Base-by-base conservation (phyloP, 192 early-diverging fungal species). In the Coemansia sp. region DNA sequence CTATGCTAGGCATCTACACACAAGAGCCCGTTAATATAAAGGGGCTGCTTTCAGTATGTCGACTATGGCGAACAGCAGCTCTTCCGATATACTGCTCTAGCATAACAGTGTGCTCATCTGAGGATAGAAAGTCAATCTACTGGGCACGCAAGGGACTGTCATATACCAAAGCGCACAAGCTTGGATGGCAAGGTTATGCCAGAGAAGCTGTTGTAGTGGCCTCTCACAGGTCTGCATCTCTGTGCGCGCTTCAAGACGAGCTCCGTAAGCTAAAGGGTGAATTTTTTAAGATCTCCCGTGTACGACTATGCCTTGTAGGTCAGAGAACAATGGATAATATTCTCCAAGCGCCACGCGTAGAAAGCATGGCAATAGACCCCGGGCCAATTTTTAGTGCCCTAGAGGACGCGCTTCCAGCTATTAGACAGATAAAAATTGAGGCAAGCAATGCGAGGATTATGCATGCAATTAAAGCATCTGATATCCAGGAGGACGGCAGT, bases 111-210 rank as follows among this genome's bases (percentile, higher is more conserved):
- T 59, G 54, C 59, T 27, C 57, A 17, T 7, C 2, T 1, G 36
- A 22, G 17, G 75, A 77, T 42, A 33, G 50, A 3, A 19, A 9
- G 6, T 14, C 52, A 29, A 14, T 67, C 52, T 77, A 71, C 57
- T 66, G 75, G 42, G 63, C 62, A 7, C 66, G 70, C 32, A 67
- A 68, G 8, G 61, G 69, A 6, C 46, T 77, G 32, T 54, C 69
- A 6, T 24, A 57, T 11, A 5, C 51, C 42, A 77, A 71, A 50
- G 69, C 57, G 6, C 42, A 21, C 23, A 31, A 20, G 51, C 52
- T 77, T n/a, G 70, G 70, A 17, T 77, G 75, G 75, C 54, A 54
- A 29, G 14, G 20, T 4, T 60, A 51, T 57, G 75, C 63, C 19
- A 39, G 33, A 7, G 51, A 57, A 30, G 64, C 55, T 0, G 54